Evolutionary conservation across 1,284 basidiomycete genomes (phyloP), one percentile per base, ranked within the genome.

Genomic region (Takashimella tepidaria): DNA sequence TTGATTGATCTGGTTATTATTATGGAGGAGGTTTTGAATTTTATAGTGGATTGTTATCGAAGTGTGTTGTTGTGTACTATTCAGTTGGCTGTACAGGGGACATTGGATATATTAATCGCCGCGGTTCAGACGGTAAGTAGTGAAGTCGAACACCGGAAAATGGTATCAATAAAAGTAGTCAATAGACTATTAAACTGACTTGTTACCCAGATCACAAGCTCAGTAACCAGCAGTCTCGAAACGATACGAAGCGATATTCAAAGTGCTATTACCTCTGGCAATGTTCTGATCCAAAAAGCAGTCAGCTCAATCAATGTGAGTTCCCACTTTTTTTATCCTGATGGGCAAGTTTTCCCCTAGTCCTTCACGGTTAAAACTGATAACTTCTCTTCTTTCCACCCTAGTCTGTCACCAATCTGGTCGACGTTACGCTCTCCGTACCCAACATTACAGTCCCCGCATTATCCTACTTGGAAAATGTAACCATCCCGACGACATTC

Each of bases 51-150:
- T 75, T 83, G 87, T 50, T 98, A 97, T 72, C 85, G 91, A 40
- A 91, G 89, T 3, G 86, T 92, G 1, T 85, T 96, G 62, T 79
- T 97, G 48, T 98, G 93, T 75, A 91, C 95, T 60, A 78, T 97
- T 60, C 90, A 97, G 76, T 80, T 98, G 45, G 83, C 90, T 12
- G 85, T 98, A 2, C 82, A 85, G 21, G 91, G 91, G 13, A 84
- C 83, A 1, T 78, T 98, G 37, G 81, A 84, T 23, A 77, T 97
- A 48, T 75, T 97, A 19, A 90, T 96, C 50, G 79, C 78, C 45
- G 90, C 89, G 5, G 87, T 92, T 1, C 77, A 88, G 56, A 85
- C 86, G 74, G 89, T 91, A 63, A 59, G 82, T 78, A 26, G 25
- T n/a, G 24, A 19, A 6, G n/a, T 5, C n/a, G 16, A 20, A 20